Conservation (phyloP, 441 rosid species). For the Hypseocharis bilobata region DNA sequence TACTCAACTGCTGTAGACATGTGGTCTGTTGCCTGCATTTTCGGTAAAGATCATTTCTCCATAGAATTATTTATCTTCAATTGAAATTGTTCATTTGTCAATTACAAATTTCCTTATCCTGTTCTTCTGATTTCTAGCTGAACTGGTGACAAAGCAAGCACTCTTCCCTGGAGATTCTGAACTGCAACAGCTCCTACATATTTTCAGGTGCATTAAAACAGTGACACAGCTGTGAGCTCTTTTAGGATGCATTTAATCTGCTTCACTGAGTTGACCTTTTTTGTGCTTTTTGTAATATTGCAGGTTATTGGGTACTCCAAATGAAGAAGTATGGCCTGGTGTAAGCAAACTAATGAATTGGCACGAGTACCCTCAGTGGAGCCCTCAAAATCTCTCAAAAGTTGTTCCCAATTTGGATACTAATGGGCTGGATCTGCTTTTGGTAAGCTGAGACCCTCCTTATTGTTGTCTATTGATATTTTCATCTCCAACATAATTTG, state of each 20-base stretch:
- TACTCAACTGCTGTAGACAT: slow-evolving; percentile 95
- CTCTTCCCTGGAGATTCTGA: slow-evolving; percentile 97
- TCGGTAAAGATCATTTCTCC: slow-evolving; percentile 39
- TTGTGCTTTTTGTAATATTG: not conserved
- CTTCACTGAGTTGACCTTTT: not conserved
- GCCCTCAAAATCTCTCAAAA: slow-evolving; percentile 48
- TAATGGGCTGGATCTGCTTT: slow-evolving; percentile 63
- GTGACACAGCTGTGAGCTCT: not conserved
- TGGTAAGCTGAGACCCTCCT: slow-evolving; percentile 45
- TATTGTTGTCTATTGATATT: no score
- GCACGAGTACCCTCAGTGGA: slow-evolving; percentile 99
- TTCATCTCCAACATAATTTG: no score
- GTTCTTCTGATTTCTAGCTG: slow-evolving; percentile 40
- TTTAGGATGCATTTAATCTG: not conserved
- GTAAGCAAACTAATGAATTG: slow-evolving; percentile 75
- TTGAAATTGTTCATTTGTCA: not conserved
- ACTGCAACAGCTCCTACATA: slow-evolving; percentile 88
- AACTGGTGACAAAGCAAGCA: slow-evolving; percentile 74
- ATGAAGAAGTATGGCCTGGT: slow-evolving; percentile 86
- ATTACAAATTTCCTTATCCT: slow-evolving; percentile 3
- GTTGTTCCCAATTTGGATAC: slow-evolving; percentile 58
- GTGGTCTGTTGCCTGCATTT: slow-evolving; percentile 94
- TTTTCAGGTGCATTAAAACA: slow-evolving; percentile 50
- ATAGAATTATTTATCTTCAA: not conserved
- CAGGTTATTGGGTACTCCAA: slow-evolving; percentile 89